Conservation (phyloP, 2,329 filamentous ascomycete genomes). For the Trichoderma sp. region DNA sequence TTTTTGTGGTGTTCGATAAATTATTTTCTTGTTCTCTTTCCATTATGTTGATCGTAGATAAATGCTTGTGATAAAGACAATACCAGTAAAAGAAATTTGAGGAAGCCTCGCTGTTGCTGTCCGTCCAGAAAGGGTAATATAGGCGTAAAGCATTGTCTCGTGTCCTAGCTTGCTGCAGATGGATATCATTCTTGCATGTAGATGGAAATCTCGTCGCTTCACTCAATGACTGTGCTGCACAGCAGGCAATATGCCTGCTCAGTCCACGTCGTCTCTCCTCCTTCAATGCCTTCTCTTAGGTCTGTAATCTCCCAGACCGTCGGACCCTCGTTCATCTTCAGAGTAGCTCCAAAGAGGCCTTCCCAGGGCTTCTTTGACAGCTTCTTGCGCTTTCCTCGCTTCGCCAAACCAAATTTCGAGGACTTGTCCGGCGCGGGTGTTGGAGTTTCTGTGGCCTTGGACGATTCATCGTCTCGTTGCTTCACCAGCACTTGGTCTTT, state of each 20-base stretch:
- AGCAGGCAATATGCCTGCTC: constrained; percentile 55
- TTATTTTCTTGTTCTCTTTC: neutral
- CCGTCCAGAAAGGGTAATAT: neutral
- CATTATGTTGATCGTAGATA: constrained; percentile 1
- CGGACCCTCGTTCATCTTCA: constrained; percentile 53
- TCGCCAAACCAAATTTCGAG: constrained; percentile 35
- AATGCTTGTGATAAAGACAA: neutral
- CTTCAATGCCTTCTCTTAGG: constrained; percentile 51
- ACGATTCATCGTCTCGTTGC: constrained; percentile 40
- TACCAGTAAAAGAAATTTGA: neutral
- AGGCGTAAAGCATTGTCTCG: neutral
- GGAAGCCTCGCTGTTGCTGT: neutral
- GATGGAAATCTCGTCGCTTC: constrained; percentile 27
- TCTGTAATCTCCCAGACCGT: constrained; percentile 58
- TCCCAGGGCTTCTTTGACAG: constrained; percentile 52
- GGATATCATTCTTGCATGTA: neutral
- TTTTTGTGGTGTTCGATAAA: neutral
- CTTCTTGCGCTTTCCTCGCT: constrained; percentile 46
- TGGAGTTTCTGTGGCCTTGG: constrained; percentile 40
- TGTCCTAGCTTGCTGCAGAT: neutral
- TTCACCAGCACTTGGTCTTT: constrained; percentile 46
- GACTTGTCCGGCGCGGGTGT: constrained; percentile 39
- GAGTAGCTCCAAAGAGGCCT: constrained; percentile 55
- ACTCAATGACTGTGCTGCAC: constrained; percentile 54
- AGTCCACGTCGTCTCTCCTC: constrained; percentile 57